These are phyloP conservation scores for Durusdinium trenchii DNA, from an alignment of 73 alveolate genomes.

Conservation along the genomic window DNA sequence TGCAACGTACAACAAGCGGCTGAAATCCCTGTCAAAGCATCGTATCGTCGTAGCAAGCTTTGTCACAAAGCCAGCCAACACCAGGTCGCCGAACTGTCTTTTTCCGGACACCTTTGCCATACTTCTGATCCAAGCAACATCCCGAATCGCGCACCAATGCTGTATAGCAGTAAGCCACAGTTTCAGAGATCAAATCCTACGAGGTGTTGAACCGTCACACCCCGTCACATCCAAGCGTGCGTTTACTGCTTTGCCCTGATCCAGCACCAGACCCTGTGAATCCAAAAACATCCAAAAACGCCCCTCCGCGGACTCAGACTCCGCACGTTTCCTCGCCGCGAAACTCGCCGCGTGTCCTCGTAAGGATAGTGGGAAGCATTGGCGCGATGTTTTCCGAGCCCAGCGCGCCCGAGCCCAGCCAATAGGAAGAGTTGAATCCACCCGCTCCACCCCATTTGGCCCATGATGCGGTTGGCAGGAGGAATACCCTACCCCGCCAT, in stretches of 20 bases:
- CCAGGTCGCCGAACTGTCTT: constrained; percentile 50
- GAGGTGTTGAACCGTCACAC: no score
- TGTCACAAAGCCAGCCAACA: constrained; percentile 84
- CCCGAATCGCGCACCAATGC: constrained; percentile 56
- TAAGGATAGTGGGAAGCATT: constrained; percentile 45
- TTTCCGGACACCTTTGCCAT: constrained; percentile 49
- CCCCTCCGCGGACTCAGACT: background rate
- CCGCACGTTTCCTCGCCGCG: background rate
- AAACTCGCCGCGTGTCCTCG: background rate
- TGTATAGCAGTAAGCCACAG: constrained; percentile 76
- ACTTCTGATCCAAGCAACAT: constrained; percentile 42
- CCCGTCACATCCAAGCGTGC: no score
- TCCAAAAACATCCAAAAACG: background rate
- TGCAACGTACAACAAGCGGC: background rate
- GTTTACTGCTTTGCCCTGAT: no score
- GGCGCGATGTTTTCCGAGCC: background rate
- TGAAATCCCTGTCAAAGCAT: background rate
- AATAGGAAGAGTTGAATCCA: no score
- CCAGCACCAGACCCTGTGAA: background rate
- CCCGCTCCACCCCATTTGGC: no score
- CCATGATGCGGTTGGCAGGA: no score
- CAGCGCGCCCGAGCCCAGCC: no score
- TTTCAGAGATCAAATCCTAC: constrained; percentile 76
- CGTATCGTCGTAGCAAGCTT: constrained; percentile 69
- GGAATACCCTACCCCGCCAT: no score